Percentiles rank a stretch among this genome's conserved stretches.
Conservation (phyloP, 257 asterid species). For the Rauvolfia tetraphylla region DNA sequence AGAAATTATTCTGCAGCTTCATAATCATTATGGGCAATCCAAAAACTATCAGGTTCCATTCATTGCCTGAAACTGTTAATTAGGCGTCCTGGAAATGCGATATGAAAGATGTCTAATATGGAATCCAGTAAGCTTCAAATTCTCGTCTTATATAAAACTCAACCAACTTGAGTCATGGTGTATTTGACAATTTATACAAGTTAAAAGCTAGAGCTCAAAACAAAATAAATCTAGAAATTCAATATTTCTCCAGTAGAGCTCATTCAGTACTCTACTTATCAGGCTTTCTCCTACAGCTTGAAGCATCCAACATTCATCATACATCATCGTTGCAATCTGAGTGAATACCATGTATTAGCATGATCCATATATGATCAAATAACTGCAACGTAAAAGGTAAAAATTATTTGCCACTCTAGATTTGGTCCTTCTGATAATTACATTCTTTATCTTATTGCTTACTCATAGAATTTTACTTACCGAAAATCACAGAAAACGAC, state of each 20-base stretch:
- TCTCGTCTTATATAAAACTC: not conserved
- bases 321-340: constrained; percentile 79
- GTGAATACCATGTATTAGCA: constrained; percentile 55
- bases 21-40: not conserved
- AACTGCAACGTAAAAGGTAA: constrained; percentile 26
- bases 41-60: not conserved
- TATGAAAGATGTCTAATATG: not conserved
- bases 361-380: constrained; percentile 29
- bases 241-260: constrained; percentile 18
- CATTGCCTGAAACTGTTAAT: not conserved
- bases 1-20: not conserved
- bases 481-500: constrained; percentile 7
- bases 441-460: not conserved
- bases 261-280: constrained; percentile 33
- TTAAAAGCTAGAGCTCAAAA: constrained; percentile 18
- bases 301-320: constrained; percentile 66
- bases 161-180: constrained; percentile 6
- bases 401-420: constrained; percentile 13
- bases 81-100: not conserved
- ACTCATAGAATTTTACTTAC: constrained; percentile 2
- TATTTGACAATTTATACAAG: constrained; percentile 11
- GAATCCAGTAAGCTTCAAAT: not conserved
- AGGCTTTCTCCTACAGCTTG: constrained; percentile 43
- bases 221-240: constrained; percentile 6
- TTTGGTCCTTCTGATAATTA: not conserved